These are phyloP conservation scores for Stemphylium beticola DNA, from an alignment of 2,329 filamentous ascomycete genomes.

Conservation along the genomic window DNA sequence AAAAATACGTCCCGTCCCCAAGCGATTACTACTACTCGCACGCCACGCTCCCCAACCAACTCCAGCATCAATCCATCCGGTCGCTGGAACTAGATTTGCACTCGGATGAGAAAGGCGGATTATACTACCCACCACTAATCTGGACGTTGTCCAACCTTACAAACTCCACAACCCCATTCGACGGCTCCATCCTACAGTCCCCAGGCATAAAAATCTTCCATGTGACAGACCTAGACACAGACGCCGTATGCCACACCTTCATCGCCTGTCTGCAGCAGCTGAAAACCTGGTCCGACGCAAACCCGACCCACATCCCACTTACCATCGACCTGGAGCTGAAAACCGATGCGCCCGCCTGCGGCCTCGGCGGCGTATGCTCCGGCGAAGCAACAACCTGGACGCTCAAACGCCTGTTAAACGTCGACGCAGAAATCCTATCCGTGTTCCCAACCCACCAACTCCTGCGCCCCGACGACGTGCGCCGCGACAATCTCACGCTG, in stretches of 20 bases:
- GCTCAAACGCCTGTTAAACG: slow-evolving; percentile 49
- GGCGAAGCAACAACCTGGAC: slow-evolving; percentile 54
- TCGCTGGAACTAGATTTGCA: slow-evolving; percentile 59
- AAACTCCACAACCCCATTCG: slow-evolving; percentile 47
- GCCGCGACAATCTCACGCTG: slow-evolving; percentile 51
- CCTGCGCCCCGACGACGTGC: slow-evolving; percentile 57
- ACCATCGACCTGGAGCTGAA: slow-evolving; percentile 60
- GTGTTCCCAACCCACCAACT: slow-evolving; percentile 52
- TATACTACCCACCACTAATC: slow-evolving; percentile 56
- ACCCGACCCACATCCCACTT: slow-evolving; percentile 56
- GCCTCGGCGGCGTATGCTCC: slow-evolving; percentile 46
- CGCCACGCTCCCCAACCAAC: slow-evolving; percentile 53
- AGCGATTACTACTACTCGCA: slow-evolving; percentile 59
- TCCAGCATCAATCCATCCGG: slow-evolving; percentile 55
- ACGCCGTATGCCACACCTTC: slow-evolving; percentile 56
- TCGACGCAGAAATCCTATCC: slow-evolving; percentile 57
- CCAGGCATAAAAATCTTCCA: slow-evolving; percentile 59
- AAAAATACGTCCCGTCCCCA: slow-evolving; percentile 46
- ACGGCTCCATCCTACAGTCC: slow-evolving; percentile 49
- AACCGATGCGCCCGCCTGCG: slow-evolving; percentile 46
- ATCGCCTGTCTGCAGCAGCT: slow-evolving; percentile 53
- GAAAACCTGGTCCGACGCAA: slow-evolving; percentile 53
- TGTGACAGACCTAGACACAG: slow-evolving; percentile 58
- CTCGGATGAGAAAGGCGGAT: slow-evolving; percentile 56
- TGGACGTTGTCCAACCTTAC: slow-evolving; percentile 51